Conservation (phyloP, 2,329 filamentous ascomycete genomes). For the Lasiodiplodia sp. region DNA sequence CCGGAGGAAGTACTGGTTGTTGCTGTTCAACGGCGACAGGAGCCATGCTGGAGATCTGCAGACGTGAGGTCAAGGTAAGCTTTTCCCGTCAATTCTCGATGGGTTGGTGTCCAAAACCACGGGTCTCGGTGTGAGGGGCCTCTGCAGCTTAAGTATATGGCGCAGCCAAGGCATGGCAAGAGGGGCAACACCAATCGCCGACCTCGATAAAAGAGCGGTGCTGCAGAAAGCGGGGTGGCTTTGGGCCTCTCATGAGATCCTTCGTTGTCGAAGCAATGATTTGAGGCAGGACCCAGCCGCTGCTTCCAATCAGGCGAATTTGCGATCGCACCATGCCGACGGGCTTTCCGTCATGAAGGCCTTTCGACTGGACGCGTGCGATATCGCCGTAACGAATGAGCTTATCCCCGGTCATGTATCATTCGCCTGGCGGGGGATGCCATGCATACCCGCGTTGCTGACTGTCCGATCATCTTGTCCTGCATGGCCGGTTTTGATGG, state of each 20-base stretch:
- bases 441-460: not conserved
- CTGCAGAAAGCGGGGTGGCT: constrained; percentile 23
- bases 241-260: constrained; percentile 10
- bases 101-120: not conserved
- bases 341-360: constrained; percentile 20
- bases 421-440: not conserved
- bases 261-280: not conserved
- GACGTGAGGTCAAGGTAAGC: constrained; percentile 8
- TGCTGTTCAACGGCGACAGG: constrained; percentile 26
- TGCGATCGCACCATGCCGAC: constrained; percentile 23
- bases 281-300: not conserved
- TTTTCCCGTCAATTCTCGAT: not conserved
- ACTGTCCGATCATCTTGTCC: constrained; percentile 7
- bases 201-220: not conserved
- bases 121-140: not conserved
- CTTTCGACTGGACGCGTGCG: constrained; percentile 8
- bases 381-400: constrained; percentile 4
- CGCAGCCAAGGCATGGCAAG: constrained; percentile 20
- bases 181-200: constrained; percentile 18
- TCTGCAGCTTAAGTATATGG: constrained; percentile 18
- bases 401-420: constrained; percentile 14
- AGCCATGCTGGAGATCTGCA: constrained; percentile 16
- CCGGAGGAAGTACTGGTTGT: constrained; percentile 11
- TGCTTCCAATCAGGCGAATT: constrained; percentile 24
- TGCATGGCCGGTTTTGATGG: not conserved